Percentiles rank a stretch among this genome's conserved stretches.
These are phyloP conservation scores for Lomentospora prolificans DNA, from an alignment of 2,329 filamentous ascomycete genomes.

Conservation along the genomic window DNA sequence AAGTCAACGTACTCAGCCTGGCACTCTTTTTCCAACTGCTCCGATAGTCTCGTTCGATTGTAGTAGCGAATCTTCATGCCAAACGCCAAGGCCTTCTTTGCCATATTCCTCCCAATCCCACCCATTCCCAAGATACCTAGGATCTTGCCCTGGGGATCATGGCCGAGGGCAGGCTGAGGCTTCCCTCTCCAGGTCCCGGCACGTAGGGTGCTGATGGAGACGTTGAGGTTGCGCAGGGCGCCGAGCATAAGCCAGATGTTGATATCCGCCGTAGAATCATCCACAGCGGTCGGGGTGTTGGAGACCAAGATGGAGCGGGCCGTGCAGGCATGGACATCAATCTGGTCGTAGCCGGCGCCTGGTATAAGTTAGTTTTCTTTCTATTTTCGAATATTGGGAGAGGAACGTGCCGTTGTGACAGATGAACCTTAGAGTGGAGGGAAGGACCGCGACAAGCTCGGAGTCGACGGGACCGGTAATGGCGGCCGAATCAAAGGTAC, in stretches of 20 bases:
- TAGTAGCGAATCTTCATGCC: conserved; percentile 68
- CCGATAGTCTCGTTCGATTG: conserved; percentile 54
- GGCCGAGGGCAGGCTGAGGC: conserved; percentile 49
- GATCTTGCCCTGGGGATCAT: conserved; percentile 69
- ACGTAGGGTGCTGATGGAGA: conserved; percentile 55
- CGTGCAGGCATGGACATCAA: conserved; percentile 65
- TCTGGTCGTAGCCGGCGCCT: conserved; percentile 80
- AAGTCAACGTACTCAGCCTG: conserved; percentile 62
- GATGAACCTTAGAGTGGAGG: conserved; percentile 44
- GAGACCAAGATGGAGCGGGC: conserved; percentile 58
- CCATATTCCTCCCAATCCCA: conserved; percentile 70
- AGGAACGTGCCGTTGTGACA: conserved; percentile 45
- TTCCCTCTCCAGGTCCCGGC: conserved; percentile 57
- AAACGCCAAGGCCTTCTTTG: conserved; percentile 63
- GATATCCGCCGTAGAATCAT: conserved; percentile 75
- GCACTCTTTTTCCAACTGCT: conserved; percentile 39
- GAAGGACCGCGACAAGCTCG: conserved; percentile 53
- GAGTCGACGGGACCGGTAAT: conserved; percentile 62
- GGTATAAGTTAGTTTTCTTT: neutral
- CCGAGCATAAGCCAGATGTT: conserved; percentile 75
- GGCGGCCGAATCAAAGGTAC: conserved; percentile 55
- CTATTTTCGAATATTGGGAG: neutral
- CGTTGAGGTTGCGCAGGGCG: conserved; percentile 64
- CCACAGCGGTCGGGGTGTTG: conserved; percentile 71
- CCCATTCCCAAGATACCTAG: conserved; percentile 81